Evolutionary conservation across 176 grass and related monocot genomes (phyloP), one percentile per base, ranked within the genome.

Genomic region (Elaeis guineensis): DNA sequence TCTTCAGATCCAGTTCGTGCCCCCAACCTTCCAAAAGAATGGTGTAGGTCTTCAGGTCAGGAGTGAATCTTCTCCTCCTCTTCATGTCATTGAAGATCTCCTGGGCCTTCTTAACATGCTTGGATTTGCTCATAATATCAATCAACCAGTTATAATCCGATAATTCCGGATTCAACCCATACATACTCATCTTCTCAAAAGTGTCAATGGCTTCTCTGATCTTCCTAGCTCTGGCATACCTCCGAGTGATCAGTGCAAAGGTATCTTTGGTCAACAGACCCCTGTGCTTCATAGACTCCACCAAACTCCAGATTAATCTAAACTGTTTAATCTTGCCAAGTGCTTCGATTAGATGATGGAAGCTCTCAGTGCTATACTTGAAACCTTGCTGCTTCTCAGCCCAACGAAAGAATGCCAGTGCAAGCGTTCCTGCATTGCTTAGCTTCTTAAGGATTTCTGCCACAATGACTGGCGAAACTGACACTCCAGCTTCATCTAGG

Each of bases 251-350:
- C 69, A 90, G 29, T 53, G 56, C 72, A 73, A 85, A 79, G 3
- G 86, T 90, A 17, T 90, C 78, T 73, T 74, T 90, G 5, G 72
- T 83, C 49, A 89, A 48, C 23, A 83, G 59, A 61, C 57, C 21
- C 25, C 71, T 60, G 23, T 61, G 69, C 50, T 68, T 77, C 85
- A 89, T 89, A 22, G 72, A 24, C 49, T 89, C 85, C 30, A 89
- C 80, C 59, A 89, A 80, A 67, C 61, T 79, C 85, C 80, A 89
- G 50, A 89, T 71, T 63, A 83, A 55, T 57, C 21, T 72, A 71
- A 83, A 89, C 61, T 83, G 85, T 26, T 89, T 89, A 59, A 89
- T 89, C 73, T 90, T 90, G 14, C 82, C 82, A 9, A 90, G 86
- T 17, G 86, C 82, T 58, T 90, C 86, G 5, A 90, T 90, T 35